Evolutionary conservation across 1,284 basidiomycete species (phyloP), one percentile per base, ranked within the genome.

Genomic region (Trametes pubescens): DNA sequence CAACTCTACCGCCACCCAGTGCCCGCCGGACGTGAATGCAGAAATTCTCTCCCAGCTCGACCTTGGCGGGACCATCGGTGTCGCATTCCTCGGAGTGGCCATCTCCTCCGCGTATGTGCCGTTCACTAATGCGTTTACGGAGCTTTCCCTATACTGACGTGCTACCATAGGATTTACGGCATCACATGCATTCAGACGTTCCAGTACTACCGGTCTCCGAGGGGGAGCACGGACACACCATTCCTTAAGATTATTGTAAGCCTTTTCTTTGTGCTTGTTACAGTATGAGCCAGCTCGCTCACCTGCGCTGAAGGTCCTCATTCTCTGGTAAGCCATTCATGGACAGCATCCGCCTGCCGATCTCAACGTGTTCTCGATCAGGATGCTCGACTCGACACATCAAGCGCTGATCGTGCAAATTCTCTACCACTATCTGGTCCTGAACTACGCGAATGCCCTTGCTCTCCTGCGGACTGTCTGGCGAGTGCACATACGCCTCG

Each of bases 171-270:
- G 5, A 26, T 60, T 1, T 60, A 60, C 21, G 58, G 58, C 21
- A 40, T 60, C 7, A 60, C 58, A 35, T 60, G 58, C 22, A 52
- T 60, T 9, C 58, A 60, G 38, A 60, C 58, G 14, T 60, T 60
- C 43, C 51, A 52, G 22, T 60, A 60, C 43, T 60, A 46, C 44
- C 40, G 58, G 21, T 60, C 58, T 4, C 51, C 58, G 29, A 34
- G 24, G 34, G 40, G 40, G 6, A 35, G 43, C 34, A 21, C 40
- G 4, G 58, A 60, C 34, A 18, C 8, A 11, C 21, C 51, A 10
- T 40, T 53, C 34, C 51, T 60, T 9, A 46, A 38, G 32, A 21
- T 47, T 21, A 48, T 60, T 11, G 58, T 60, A 38, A 4, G 57
- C n/a, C 21, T 5, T 46, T 14, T 6, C 26, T 18, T 10, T 18